phyloP scores from a whole-genome alignment of 2,329 filamentous ascomycete genomes.

The Fusarium coicis region DNA sequence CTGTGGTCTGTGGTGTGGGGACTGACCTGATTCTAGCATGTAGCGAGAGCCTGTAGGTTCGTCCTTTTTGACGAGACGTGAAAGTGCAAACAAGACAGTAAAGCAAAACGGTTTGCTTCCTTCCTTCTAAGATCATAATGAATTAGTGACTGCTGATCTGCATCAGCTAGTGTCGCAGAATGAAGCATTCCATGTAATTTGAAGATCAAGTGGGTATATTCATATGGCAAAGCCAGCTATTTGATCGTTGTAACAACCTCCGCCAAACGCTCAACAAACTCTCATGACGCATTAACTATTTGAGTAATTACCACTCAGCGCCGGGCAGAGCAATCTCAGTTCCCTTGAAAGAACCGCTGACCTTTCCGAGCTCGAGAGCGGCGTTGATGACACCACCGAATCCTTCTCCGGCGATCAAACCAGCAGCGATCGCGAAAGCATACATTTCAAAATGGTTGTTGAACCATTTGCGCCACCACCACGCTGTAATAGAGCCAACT shows the following conservation, averaged over 20 bases:
- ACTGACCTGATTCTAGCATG: no score
- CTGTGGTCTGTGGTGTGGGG: no score
- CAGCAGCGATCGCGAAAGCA: constrained; percentile 69
- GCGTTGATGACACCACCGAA: constrained; percentile 71
- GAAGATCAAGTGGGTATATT: constrained; percentile 13
- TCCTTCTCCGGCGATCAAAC: constrained; percentile 71
- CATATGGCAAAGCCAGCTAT: constrained; percentile 2
- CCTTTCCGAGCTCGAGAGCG: constrained; percentile 52
- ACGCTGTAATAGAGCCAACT: constrained; percentile 62
- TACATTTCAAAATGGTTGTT: constrained; percentile 63
- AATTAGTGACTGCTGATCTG: no score
- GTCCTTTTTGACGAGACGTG: no score
- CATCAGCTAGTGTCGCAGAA: no score
- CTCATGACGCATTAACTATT: constrained; percentile 23
- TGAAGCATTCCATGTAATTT: background rate
- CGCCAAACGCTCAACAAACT: background rate
- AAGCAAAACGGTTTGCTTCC: no score
- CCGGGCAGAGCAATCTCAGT: constrained; percentile 31
- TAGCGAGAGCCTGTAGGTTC: no score
- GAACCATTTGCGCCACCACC: constrained; percentile 65
- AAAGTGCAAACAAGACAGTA: no score
- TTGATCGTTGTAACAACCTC: background rate
- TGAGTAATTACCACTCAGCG: constrained; percentile 9
- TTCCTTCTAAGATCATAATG: no score
- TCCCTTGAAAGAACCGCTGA: constrained; percentile 43